Evolutionary conservation across 352 stramenopile genomes (phyloP), one percentile per base, ranked within the genome.

Genomic region (Phytopythium mirpurense): DNA sequence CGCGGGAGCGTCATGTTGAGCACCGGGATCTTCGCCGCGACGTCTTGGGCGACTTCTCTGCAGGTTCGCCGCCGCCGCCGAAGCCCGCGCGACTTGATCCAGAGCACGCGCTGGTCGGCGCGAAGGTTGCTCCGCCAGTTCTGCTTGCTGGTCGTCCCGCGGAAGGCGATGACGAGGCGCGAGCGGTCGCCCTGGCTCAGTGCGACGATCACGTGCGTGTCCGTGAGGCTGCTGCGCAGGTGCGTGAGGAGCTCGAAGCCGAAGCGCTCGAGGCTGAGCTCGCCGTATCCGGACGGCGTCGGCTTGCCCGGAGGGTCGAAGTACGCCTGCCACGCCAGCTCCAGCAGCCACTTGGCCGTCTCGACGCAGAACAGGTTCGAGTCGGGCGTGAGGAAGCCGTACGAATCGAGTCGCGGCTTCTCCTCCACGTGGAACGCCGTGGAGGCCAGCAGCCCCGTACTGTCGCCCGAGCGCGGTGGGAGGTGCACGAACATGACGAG

Each of bases 91-190:
- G 84, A 88, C 49, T 84, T 83, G 51, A 93, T 85, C 66, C 76
- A 92, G 6, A 93, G 60, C 29, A 90, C 81, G 19, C 78, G 71
- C 60, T 93, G 80, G 48, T 91, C 74, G 14, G 87, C 89, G 21
- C 84, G 79, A 5, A 96, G 58, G 55, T 96, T 96, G 56, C 83
- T 93, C 56, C 83, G 93, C 86, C 86, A 96, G 61, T 96, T 91
- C 47, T 83, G 77, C 34, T 88, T 85, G 61, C 84, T 93, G 2
- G 86, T 90, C 26, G 86, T 94, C 5, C 86, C 86, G 42, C 86
- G 78, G 47, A 96, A 96, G 11, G 86, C 82, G 49, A 96, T 74
- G 15, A 96, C 84, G 9, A 96, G 69, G 12, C 84, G 82, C 27
- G 79, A 76, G 18, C 82, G 77, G 19, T 77, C 67, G 2, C 61